A percentile compares a stretch with the other conserved stretches of the same genome.
phyloP scores from a whole-genome alignment of 768 basidiomycete species.

The Holtermannia corniformis region DNA sequence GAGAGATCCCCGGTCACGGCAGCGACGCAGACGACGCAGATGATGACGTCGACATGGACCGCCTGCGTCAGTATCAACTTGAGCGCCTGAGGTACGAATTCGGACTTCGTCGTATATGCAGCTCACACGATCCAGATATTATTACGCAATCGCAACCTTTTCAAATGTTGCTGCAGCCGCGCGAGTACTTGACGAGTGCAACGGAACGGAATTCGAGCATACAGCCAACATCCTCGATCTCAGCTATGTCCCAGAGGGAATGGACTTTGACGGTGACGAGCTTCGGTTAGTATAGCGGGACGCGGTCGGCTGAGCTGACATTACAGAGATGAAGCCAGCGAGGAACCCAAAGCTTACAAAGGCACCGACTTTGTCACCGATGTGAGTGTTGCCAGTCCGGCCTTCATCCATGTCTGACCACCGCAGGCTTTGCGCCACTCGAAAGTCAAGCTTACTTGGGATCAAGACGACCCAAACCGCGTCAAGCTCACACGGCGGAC shows the following conservation, averaged over 20 bases:
- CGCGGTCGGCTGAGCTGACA: background rate
- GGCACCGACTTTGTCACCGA: conserved; percentile 85
- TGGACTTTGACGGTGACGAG: conserved; percentile 69
- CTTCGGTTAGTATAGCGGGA: conserved; percentile 50
- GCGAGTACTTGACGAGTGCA: conserved; percentile 73
- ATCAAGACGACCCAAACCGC: conserved; percentile 89
- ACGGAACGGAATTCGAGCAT: conserved; percentile 90
- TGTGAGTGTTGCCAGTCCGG: conserved; percentile 47
- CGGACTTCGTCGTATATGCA: background rate
- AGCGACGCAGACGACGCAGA: conserved; percentile 42
- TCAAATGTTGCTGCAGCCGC: conserved; percentile 65
- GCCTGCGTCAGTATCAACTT: conserved; percentile 80
- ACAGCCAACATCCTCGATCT: conserved; percentile 94
- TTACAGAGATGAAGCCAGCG: conserved; percentile 71
- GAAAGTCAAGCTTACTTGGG: conserved; percentile 97
- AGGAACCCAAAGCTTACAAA: conserved; percentile 56
- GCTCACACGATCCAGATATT: conserved; percentile 54
- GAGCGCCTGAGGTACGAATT: conserved; percentile 76
- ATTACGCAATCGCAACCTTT: conserved; percentile 88
- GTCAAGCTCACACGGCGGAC: conserved; percentile 65
- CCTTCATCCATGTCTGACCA: background rate
- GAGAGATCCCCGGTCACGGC: conserved; percentile 11
- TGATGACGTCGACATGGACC: conserved; percentile 79
- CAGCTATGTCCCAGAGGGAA: conserved; percentile 82
- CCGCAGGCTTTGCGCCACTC: conserved; percentile 87